Conservation (phyloP, 2,329 filamentous ascomycete genomes). For the Microcyclospora tardicrescens region DNA sequence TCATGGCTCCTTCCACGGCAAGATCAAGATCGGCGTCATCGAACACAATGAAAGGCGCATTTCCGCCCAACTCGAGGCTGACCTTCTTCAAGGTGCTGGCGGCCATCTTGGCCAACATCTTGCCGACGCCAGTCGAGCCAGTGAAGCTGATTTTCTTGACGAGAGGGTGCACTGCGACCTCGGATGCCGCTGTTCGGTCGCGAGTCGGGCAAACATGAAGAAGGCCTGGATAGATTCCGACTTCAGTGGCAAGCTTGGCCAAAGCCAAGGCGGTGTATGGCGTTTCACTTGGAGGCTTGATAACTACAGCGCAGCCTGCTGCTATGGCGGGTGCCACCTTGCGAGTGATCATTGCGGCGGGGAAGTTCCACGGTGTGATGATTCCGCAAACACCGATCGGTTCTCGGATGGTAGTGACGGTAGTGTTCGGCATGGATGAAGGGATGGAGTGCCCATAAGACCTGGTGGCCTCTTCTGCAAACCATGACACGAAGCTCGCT, state of each 20-base stretch:
- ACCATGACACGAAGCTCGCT: conserved; percentile 21
- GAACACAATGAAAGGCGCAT: conserved; percentile 23
- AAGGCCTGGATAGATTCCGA: conserved; percentile 16
- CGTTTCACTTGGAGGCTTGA: conserved; percentile 21
- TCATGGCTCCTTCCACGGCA: conserved; percentile 15
- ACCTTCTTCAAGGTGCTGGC: conserved; percentile 17
- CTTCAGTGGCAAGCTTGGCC: conserved; percentile 16
- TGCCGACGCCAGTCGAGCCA: conserved; percentile 19
- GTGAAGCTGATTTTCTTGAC: conserved; percentile 22
- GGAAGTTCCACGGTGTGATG: conserved; percentile 21
- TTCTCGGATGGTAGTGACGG: conserved; percentile 12
- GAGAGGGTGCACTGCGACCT: conserved; percentile 12
- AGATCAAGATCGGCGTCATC: conserved; percentile 20
- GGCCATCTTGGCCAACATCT: conserved; percentile 15
- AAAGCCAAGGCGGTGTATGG: conserved; percentile 18
- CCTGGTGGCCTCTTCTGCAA: conserved; percentile 4
- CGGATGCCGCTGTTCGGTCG: conserved; percentile 6
- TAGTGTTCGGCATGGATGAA: conserved; percentile 8
- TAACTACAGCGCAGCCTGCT: conserved; percentile 22
- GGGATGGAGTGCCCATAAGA: background rate
- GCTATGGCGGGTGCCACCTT: conserved; percentile 22
- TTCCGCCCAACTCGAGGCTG: conserved; percentile 21
- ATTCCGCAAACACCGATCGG: conserved; percentile 8
- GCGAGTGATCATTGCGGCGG: conserved; percentile 26
- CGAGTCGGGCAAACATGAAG: conserved; percentile 17